Evolutionary conservation across 805 yeast species (phyloP), one percentile per base, ranked within the genome.

Genomic region (Candida sanyiensis): DNA sequence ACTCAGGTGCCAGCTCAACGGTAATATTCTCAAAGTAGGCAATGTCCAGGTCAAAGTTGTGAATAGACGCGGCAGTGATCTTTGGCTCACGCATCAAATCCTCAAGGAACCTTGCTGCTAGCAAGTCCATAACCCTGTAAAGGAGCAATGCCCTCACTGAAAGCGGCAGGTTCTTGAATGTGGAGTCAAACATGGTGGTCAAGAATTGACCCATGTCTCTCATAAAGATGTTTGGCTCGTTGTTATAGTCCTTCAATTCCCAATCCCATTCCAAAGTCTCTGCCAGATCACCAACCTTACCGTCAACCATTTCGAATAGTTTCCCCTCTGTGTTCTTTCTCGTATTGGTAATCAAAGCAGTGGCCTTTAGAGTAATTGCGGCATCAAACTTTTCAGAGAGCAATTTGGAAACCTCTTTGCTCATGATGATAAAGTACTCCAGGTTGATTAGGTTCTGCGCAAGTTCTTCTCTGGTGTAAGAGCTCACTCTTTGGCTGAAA

Each of bases 221-320:
- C 40, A 90, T 75, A 37, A 81, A 80, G 49, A 70, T 71, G 48
- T 83, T 81, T 12, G 96, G 93, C 40, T 79, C 83, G 1, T 51
- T 58, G 46, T 75, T 73, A 10, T 67, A 50, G 8, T 50, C 54
- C 4, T 60, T 64, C 0, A 89, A 72, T 15, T 65, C 60, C 96
- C 97, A 90, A 54, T 88, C 85, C 61, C 85, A 84, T 46, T 85
- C 94, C 19, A 86, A 83, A 63, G 84, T 75, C 40, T 84, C 96
- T 48, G 90, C 66, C 48, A 90, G 75, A 60, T 81, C 90, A 41
- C 76, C 74, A 28, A 90, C 80, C 48, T 84, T 84, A 27, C 73
- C 70, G 55, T 90, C 95, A 40, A 93, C 86, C 69, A 87, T 71
- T 42, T 78, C 77, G 57, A 89, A 88, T 44, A 93, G 72, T 32